phyloP scores from a whole-genome alignment of 1,284 basidiomycete species.

The Irpex lacteus region DNA sequence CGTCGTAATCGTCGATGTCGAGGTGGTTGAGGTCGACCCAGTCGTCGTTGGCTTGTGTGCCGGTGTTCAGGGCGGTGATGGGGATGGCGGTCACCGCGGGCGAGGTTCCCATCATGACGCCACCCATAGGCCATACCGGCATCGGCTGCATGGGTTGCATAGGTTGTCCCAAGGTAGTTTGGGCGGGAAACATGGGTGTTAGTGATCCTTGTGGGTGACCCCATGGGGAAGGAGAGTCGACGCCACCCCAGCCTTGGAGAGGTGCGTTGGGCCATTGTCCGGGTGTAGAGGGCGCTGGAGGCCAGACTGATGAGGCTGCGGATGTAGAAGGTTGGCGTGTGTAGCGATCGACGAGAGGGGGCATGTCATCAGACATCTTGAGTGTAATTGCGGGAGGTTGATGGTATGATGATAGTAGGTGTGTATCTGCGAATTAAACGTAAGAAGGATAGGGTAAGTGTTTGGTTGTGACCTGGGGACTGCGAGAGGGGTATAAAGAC shows the following conservation, averaged over 20 bases:
- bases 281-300: slow-evolving; percentile 4
- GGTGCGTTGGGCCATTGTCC: slow-evolving; percentile 4
- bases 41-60: background rate
- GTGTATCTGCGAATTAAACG: background rate
- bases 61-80: slow-evolving; percentile 5
- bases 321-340: background rate
- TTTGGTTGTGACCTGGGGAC: background rate
- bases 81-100: slow-evolving; percentile 10
- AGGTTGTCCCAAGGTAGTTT: background rate
- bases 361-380: slow-evolving; percentile 11
- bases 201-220: background rate
- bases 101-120: slow-evolving; percentile 6
- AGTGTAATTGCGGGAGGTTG: background rate
- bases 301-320: slow-evolving; percentile 1
- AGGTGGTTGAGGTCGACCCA: slow-evolving; percentile 7
- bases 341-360: slow-evolving; percentile 13
- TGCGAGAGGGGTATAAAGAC: background rate
- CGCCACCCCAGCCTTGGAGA: slow-evolving; percentile 6
- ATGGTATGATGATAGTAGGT: background rate
- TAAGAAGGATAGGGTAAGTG: background rate
- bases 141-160: background rate
- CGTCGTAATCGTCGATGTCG: slow-evolving; percentile 1
- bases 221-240: slow-evolving; percentile 1
- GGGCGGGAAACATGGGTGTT: slow-evolving; percentile 8
- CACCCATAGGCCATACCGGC: slow-evolving; percentile 5